phyloP scores from a whole-genome alignment of 176 grass and related monocot genomes.

The Oryza longistaminata region DNA sequence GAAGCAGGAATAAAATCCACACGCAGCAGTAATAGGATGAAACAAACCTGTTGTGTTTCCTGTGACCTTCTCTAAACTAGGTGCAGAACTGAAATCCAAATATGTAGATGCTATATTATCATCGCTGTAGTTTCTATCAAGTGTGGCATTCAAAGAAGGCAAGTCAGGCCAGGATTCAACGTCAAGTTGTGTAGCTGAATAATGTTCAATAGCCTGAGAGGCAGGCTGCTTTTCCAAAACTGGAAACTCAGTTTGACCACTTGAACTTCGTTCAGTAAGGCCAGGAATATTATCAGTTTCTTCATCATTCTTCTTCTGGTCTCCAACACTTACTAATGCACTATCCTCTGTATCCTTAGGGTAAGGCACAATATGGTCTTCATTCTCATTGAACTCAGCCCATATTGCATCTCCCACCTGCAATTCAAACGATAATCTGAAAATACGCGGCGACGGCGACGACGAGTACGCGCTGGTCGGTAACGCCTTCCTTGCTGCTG shows the following conservation, averaged over 20 bases:
- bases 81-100: constrained; percentile 65
- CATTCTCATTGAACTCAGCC: constrained; percentile 65
- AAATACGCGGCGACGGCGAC: too few relatives aligned
- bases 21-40: not conserved
- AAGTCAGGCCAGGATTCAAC: constrained; percentile 87
- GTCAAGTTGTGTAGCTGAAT: constrained; percentile 57
- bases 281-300: constrained; percentile 25
- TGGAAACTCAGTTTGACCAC: constrained; percentile 49
- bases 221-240: constrained; percentile 56
- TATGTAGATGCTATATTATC: constrained; percentile 56
- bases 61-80: constrained; percentile 58
- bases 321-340: constrained; percentile 43
- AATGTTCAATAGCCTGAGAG: constrained; percentile 45
- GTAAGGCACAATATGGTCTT: constrained; percentile 74
- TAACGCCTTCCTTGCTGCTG: too few relatives aligned
- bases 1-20: not conserved
- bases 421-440: constrained; percentile 33
- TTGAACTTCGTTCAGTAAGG: constrained; percentile 43
- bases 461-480: too few relatives aligned
- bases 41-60: constrained; percentile 44
- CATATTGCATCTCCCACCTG: constrained; percentile 78
- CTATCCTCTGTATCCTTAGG: constrained; percentile 53
- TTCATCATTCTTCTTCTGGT: constrained; percentile 51
- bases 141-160: constrained; percentile 65
- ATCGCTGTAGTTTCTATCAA: constrained; percentile 61